Evolutionary conservation across 495 filamentous ascomycete species (phyloP).

Genomic region (Podospora australis): DNA sequence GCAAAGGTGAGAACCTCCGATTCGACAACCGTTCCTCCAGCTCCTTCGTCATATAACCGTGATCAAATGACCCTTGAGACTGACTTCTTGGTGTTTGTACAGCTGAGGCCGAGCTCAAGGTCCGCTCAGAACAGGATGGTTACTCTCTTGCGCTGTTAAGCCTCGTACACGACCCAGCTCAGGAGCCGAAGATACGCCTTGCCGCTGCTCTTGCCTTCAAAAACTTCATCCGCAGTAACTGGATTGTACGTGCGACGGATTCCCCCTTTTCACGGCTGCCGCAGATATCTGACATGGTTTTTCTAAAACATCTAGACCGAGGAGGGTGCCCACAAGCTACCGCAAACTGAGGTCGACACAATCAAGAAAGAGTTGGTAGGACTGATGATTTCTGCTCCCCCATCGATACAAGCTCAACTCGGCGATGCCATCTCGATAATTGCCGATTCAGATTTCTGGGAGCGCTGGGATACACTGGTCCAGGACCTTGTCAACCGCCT

Average conservation of each 20-base stretch:
- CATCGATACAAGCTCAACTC: constrained; percentile 82
- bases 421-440: constrained; percentile 96
- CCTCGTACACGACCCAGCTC: constrained; percentile 68
- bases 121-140: constrained; percentile 68
- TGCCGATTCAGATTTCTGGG: constrained; percentile 96
- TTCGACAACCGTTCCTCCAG: not conserved
- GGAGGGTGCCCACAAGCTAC: constrained; percentile 84
- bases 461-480: constrained; percentile 87
- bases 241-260: no score
- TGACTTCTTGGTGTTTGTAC: constrained; percentile 17
- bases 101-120: constrained; percentile 76
- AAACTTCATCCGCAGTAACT: constrained; percentile 91
- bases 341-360: constrained; percentile 66
- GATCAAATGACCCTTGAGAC: not conserved
- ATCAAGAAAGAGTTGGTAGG: constrained; percentile 94
- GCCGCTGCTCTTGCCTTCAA: constrained; percentile 96
- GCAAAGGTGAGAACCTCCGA: constrained; percentile 60
- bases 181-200: constrained; percentile 69
- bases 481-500: constrained; percentile 82
- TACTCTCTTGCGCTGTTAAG: constrained; percentile 86
- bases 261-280: not conserved
- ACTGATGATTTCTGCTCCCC: constrained; percentile 87
- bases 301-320: no score
- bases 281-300: not conserved
- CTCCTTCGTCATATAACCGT: not conserved